phyloP scores from a whole-genome alignment of 441 rosid species.

The Gossypium gossypioides region DNA sequence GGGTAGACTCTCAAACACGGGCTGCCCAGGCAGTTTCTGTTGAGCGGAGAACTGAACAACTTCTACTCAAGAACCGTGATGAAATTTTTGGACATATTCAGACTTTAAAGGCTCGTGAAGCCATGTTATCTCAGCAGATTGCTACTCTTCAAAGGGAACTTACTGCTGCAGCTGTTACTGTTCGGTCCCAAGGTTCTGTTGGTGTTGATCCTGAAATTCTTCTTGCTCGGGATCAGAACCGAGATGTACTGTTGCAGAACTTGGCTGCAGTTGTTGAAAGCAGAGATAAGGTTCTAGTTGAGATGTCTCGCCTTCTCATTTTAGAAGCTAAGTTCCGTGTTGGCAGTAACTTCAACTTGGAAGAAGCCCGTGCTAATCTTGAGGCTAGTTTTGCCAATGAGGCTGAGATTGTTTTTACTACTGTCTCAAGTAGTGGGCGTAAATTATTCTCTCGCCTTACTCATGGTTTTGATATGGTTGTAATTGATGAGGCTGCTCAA shows the following conservation, averaged over 20 bases:
- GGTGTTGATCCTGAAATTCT: conserved; percentile 95
- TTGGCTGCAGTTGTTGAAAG: conserved; percentile 91
- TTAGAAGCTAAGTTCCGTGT: conserved; percentile 68
- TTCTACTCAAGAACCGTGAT: conserved; percentile 68
- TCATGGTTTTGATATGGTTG: conserved; percentile 99
- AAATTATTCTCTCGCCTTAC: conserved; percentile 91
- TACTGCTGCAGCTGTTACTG: conserved; percentile 57
- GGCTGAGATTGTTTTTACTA: conserved; percentile 98
- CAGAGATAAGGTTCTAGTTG: conserved; percentile 89
- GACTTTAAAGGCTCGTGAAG: conserved; percentile 62
- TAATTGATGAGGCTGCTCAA: conserved; percentile 98
- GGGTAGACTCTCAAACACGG: conserved; percentile 91
- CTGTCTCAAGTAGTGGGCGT: conserved; percentile 98
- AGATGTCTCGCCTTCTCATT: conserved; percentile 91
- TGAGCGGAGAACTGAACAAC: conserved; percentile 92
- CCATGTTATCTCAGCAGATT: conserved; percentile 69
- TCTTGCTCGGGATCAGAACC: conserved; percentile 78
- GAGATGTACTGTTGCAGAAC: conserved; percentile 74
- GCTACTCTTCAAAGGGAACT: conserved; percentile 72
- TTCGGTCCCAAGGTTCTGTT: conserved; percentile 89
- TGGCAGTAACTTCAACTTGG: conserved; percentile 73
- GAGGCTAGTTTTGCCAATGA: conserved; percentile 99
- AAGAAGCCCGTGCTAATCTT: conserved; percentile 91
- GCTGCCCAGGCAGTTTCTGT: conserved; percentile 99
- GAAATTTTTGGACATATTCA: conserved; percentile 85